Conservation (phyloP, 2,329 filamentous ascomycete species). For the Tothia fuscella region DNA sequence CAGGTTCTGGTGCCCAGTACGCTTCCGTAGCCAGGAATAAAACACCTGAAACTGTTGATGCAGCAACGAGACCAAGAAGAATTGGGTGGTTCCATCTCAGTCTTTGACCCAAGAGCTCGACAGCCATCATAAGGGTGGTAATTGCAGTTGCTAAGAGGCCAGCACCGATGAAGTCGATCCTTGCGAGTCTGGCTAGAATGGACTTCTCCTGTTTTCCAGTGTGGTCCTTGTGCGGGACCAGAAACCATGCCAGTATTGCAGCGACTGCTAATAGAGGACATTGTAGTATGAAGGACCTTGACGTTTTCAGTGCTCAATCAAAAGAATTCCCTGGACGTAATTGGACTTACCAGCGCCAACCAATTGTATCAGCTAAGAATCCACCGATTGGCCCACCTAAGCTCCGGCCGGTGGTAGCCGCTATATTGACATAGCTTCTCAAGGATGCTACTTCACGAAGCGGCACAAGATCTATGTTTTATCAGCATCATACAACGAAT, state of each 20-base stretch:
- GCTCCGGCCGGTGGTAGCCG: constrained; percentile 37
- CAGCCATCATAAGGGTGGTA: constrained; percentile 31
- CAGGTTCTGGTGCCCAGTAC: constrained; percentile 40
- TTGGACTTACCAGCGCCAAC: constrained; percentile 48
- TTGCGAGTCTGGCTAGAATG: constrained; percentile 28
- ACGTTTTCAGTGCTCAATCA: neutral
- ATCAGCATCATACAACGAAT: neutral
- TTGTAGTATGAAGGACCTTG: constrained; percentile 46
- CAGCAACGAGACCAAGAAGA: constrained; percentile 22
- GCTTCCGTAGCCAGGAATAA: constrained; percentile 26
- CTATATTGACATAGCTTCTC: constrained; percentile 40
- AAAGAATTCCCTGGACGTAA: neutral
- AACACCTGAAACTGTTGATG: constrained; percentile 17
- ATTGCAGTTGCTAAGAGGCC: constrained; percentile 33
- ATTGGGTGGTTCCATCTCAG: constrained; percentile 26
- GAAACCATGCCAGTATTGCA: constrained; percentile 32
- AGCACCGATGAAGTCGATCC: constrained; percentile 49
- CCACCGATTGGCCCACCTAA: constrained; percentile 47
- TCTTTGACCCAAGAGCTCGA: constrained; percentile 38
- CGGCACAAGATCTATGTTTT: constrained; percentile 35
- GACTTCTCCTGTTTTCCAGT: constrained; percentile 13
- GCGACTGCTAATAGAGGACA: constrained; percentile 43
- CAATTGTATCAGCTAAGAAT: constrained; percentile 47
- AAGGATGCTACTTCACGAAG: constrained; percentile 36
- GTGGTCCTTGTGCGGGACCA: constrained; percentile 11